phyloP scores from a whole-genome alignment of 345 rosid species.

The Cardamine chenopodiifolia region DNA sequence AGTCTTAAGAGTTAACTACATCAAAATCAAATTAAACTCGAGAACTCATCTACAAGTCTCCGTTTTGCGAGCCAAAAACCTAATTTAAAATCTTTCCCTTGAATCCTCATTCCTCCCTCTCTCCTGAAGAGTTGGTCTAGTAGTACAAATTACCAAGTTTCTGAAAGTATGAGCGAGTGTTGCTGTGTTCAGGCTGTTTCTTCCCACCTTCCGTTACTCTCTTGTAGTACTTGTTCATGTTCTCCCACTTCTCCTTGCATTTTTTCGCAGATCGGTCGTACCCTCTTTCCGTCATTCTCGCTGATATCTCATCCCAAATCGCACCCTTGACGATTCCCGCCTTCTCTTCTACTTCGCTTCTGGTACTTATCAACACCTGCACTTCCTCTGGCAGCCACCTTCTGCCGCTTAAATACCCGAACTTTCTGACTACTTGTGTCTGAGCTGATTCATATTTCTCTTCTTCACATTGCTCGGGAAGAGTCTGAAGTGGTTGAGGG shows the following conservation, averaged over 20 bases:
- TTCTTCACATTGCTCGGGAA: constrained; percentile 36
- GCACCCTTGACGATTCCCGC: constrained; percentile 46
- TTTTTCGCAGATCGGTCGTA: constrained; percentile 62
- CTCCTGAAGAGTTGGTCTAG: constrained; percentile 43
- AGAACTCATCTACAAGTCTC: constrained; percentile 34
- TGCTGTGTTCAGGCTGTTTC: constrained; percentile 52
- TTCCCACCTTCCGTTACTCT: constrained; percentile 50
- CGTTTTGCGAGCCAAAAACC: constrained; percentile 17
- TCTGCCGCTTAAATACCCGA: constrained; percentile 39
- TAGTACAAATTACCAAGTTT: constrained; percentile 55
- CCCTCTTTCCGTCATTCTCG: constrained; percentile 57
- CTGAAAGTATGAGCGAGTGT: constrained; percentile 56
- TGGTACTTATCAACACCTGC: constrained; percentile 61
- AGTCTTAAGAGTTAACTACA: constrained; percentile 23
- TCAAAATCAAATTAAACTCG: constrained; percentile 29
- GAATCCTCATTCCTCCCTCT: constrained; percentile 24
- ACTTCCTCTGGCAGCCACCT: constrained; percentile 85
- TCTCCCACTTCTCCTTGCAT: constrained; percentile 90
- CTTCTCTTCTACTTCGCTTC: constrained; percentile 55
- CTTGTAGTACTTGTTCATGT: constrained; percentile 72
- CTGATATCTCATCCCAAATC: constrained; percentile 74
- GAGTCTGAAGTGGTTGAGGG: constrained; percentile 22
- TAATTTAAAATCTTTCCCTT: constrained; percentile 10
- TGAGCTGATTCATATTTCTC: constrained; percentile 27
- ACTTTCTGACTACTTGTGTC: constrained; percentile 19